These are phyloP conservation scores for Talaromyces atroroseus DNA, from an alignment of 2,329 filamentous ascomycete species.

Conservation along the genomic window DNA sequence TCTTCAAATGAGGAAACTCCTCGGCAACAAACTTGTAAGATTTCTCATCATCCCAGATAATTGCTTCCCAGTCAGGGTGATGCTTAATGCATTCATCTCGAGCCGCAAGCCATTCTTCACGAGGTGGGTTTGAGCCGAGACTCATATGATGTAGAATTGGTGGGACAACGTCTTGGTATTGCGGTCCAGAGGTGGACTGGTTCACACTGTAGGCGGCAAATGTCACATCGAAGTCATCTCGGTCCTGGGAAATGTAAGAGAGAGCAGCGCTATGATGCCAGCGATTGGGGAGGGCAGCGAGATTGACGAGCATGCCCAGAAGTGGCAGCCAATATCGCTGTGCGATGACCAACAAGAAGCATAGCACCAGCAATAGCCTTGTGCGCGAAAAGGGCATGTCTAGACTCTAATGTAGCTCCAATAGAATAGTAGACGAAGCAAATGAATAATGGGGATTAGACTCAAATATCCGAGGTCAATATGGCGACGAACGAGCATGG, in stretches of 20 bases:
- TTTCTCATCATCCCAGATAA: conserved; percentile 16
- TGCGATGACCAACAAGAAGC: conserved; percentile 1
- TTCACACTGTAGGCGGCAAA: conserved; percentile 11
- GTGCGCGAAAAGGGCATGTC: conserved; percentile 3
- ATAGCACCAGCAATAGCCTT: conserved; percentile 1
- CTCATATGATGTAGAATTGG: conserved; percentile 16
- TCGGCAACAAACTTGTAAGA: conserved; percentile 16
- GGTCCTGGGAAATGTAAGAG: conserved; percentile 8
- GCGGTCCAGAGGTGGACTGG: conserved; percentile 3
- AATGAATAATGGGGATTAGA: neutral
- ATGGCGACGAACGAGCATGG: neutral
- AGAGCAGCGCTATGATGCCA: conserved; percentile 5
- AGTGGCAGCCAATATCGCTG: conserved; percentile 11
- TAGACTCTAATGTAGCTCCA: neutral
- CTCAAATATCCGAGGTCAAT: neutral
- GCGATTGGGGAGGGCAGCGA: conserved; percentile 9
- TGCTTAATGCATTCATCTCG: conserved; percentile 16
- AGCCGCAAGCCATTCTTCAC: conserved; percentile 17
- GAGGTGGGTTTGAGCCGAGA: conserved; percentile 12
- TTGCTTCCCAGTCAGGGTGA: conserved; percentile 16
- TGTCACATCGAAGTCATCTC: conserved; percentile 12
- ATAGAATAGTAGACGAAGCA: neutral
- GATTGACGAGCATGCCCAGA: neutral
- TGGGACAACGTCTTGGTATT: conserved; percentile 11
- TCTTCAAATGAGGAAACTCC: conserved; percentile 16